A percentile compares a stretch with the other conserved stretches of the same genome.
Evolutionary conservation across 768 basidiomycete genomes (phyloP).

Genomic region (Kwoniella dendrophila): DNA sequence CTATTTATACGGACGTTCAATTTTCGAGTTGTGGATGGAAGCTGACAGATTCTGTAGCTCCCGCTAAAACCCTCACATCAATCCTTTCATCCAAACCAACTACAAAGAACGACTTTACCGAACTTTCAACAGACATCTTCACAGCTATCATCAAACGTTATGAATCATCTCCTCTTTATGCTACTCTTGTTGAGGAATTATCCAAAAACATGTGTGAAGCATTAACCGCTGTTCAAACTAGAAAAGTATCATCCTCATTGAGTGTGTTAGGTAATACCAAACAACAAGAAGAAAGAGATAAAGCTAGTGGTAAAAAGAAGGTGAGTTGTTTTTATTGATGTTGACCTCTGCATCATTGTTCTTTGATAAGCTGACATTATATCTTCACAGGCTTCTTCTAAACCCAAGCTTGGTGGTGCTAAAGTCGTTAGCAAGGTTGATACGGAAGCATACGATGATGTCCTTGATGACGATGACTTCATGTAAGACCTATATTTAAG

Average conservation of each 20-base stretch:
- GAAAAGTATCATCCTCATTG: constrained; percentile 81
- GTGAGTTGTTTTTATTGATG: constrained; percentile 19
- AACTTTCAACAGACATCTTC: constrained; percentile 72
- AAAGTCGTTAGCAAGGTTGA: constrained; percentile 70
- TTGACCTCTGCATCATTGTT: neutral
- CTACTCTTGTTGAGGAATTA: constrained; percentile 80
- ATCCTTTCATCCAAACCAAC: constrained; percentile 78
- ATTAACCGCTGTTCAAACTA: constrained; percentile 85
- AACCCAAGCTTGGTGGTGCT: constrained; percentile 73
- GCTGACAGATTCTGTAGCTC: constrained; percentile 17
- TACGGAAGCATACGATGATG: constrained; percentile 80
- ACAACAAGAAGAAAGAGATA: constrained; percentile 84
- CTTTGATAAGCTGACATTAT: constrained; percentile 13
- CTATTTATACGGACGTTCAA: constrained; percentile 1
- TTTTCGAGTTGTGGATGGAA: neutral
- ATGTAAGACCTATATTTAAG: constrained; percentile 66
- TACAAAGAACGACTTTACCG: constrained; percentile 83
- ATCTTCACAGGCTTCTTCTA: constrained; percentile 60
- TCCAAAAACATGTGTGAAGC: constrained; percentile 72
- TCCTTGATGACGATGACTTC: constrained; percentile 90
- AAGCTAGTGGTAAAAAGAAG: constrained; percentile 88
- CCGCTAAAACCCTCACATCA: constrained; percentile 40
- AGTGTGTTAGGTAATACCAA: constrained; percentile 93
- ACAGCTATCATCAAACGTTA: constrained; percentile 76
- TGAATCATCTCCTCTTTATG: constrained; percentile 77